Conservation (phyloP, 148 eudicot genomes). For the Salicornia ramosissima region DNA sequence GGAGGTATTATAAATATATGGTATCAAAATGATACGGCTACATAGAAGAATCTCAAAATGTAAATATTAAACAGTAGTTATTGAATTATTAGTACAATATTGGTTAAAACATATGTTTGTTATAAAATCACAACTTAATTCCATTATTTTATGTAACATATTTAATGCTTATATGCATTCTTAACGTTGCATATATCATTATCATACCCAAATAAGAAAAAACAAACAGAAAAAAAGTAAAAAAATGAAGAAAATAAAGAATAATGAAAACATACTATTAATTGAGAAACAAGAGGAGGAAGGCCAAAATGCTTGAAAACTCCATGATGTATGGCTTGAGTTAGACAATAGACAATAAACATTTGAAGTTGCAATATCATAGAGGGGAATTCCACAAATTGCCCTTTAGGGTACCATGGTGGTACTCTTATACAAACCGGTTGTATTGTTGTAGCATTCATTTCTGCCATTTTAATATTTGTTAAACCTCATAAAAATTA, state of each 20-base stretch:
- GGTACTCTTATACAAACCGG: slow-evolving; percentile 14
- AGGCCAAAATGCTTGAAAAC: slow-evolving; percentile 24
- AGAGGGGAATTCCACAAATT: slow-evolving; percentile 18
- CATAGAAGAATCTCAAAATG: too few relatives aligned
- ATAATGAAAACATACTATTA: slow-evolving; percentile 21
- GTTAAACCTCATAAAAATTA: too few relatives aligned
- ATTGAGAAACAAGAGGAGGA: slow-evolving; percentile 36
- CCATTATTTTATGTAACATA: too few relatives aligned
- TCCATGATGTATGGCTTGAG: slow-evolving; percentile 28
- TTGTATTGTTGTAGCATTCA: background rate
- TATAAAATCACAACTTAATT: too few relatives aligned
- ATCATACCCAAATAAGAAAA: background rate
- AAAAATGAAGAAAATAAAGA: background rate
- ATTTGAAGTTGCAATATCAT: slow-evolving; percentile 24
- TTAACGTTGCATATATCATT: too few relatives aligned
- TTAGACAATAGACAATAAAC: slow-evolving; percentile 22
- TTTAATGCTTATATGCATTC: too few relatives aligned
- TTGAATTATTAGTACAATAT: too few relatives aligned
- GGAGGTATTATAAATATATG: too few relatives aligned
- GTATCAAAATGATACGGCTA: too few relatives aligned
- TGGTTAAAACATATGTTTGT: too few relatives aligned
- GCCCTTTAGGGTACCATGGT: slow-evolving; percentile 20
- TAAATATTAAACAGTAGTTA: too few relatives aligned
- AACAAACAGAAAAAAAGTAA: background rate
- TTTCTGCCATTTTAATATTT: background rate